A percentile compares a stretch with the other conserved stretches of the same genome.
Evolutionary conservation across 2,329 filamentous ascomycete genomes (phyloP).

Genomic region (Pestalotiopsis sp.): DNA sequence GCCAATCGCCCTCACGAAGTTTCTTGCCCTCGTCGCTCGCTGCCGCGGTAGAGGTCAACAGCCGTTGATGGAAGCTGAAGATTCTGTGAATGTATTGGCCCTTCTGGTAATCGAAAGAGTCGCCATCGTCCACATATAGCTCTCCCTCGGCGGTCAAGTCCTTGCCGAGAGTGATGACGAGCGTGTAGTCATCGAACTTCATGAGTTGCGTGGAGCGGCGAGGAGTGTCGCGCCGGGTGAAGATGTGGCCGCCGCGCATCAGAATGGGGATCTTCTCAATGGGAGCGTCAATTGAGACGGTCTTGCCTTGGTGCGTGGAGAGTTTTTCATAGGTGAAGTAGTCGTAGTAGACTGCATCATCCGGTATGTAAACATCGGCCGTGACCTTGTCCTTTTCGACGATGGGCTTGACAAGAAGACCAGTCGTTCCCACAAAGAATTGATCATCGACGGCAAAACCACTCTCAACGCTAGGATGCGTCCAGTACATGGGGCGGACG

Average conservation of each 20-base stretch:
- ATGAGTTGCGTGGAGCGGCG: constrained; percentile 85
- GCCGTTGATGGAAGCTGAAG: constrained; percentile 67
- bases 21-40: constrained; percentile 56
- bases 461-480: constrained; percentile 81
- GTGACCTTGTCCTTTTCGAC: constrained; percentile 74
- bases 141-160: constrained; percentile 74
- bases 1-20: constrained; percentile 70
- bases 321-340: constrained; percentile 88
- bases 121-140: constrained; percentile 91
- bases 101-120: constrained; percentile 84
- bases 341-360: constrained; percentile 89
- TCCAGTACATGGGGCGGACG: constrained; percentile 89
- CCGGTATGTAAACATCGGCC: constrained; percentile 83
- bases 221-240: constrained; percentile 86
- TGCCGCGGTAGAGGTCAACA: constrained; percentile 72
- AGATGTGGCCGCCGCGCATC: constrained; percentile 91
- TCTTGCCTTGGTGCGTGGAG: constrained; percentile 69
- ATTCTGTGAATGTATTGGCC: constrained; percentile 87
- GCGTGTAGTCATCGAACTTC: constrained; percentile 93
- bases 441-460: constrained; percentile 93
- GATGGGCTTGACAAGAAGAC: constrained; percentile 90
- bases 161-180: constrained; percentile 74
- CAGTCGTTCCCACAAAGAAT: constrained; percentile 86
- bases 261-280: constrained; percentile 86
- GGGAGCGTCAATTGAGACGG: constrained; percentile 72